Evolutionary conservation across 1,284 basidiomycete species (phyloP), one percentile per base, ranked within the genome.

Genomic region (Calocybe gambosa): DNA sequence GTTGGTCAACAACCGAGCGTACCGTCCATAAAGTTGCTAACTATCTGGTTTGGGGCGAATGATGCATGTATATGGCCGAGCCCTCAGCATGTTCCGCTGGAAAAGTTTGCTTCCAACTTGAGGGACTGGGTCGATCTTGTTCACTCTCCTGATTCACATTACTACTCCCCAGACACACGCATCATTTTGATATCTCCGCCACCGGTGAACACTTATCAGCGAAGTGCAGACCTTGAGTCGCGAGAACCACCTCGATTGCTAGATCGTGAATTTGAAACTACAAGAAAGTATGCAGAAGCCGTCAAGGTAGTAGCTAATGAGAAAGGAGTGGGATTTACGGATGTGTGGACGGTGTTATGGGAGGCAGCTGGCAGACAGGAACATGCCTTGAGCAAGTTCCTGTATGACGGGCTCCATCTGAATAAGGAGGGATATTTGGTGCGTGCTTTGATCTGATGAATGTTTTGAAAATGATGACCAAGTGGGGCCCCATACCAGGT

Each of bases 11-110:
- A 73, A 43, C 59, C 64, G 37, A 66, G 72, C 39, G 69, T 69
- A 38, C 78, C 77, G n/a, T 80, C 77, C 50, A 74, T 92, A 38
- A 78, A 77, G 39, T 64, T 94, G 16, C 69, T 94, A 50, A 80
- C 79, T 9, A 83, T 95, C 59, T 95, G 90, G 91, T 89, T 88
- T 54, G 92, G 91, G 42, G 89, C 89, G 8, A 94, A 94, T 63
- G 92, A 93, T 60, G 75, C 89, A 12, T 75, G 75, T 54, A 66
- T 85, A 26, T 65, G 68, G 37, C 78, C 74, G 13, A 79, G 68
- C 34, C 60, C 67, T n/a, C 83, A 85, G 53, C 79, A 89, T 60
- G 78, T 93, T 43, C 82, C 89, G 0, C 66, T 91, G 16, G 65
- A 72, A 16, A 69, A 71, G 31, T 95, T 82, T 73, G 75, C 70